Conservation (phyloP, 306 rosid species). For the Trifolium pratense region DNA sequence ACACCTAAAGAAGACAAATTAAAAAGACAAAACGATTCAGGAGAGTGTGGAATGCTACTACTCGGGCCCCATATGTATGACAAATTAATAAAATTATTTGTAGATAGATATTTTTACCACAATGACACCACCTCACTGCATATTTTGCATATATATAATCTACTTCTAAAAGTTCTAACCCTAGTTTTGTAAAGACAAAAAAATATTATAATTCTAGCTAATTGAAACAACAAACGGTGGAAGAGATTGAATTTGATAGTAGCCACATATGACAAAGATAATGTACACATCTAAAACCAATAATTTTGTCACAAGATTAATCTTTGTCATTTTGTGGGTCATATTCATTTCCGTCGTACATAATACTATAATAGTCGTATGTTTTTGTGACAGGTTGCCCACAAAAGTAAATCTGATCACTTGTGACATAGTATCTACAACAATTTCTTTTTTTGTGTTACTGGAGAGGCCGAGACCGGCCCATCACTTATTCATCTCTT, state of each 20-base stretch:
- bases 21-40: conserved; percentile 56
- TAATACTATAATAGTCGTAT: no score
- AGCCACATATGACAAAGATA: conserved; percentile 62
- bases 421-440: no score
- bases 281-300: conserved; percentile 36
- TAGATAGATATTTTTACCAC: conserved; percentile 33
- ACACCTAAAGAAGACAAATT: conserved; percentile 53
- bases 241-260: conserved; percentile 42
- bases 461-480: no score
- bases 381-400: no score
- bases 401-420: no score
- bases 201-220: not conserved
- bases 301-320: conserved; percentile 27
- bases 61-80: conserved; percentile 62
- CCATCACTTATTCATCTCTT: no score
- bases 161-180: not conserved
- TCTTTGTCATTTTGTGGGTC: not conserved
- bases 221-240: conserved; percentile 17
- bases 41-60: conserved; percentile 61
- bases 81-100: conserved; percentile 51
- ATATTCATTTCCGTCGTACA: not conserved
- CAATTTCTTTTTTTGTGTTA: no score
- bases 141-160: not conserved
- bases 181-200: not conserved
- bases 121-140: not conserved